A percentile compares a stretch with the other conserved stretches of the same genome.
Conservation (phyloP, 306 rosid genomes). For the Mimosa pudica region DNA sequence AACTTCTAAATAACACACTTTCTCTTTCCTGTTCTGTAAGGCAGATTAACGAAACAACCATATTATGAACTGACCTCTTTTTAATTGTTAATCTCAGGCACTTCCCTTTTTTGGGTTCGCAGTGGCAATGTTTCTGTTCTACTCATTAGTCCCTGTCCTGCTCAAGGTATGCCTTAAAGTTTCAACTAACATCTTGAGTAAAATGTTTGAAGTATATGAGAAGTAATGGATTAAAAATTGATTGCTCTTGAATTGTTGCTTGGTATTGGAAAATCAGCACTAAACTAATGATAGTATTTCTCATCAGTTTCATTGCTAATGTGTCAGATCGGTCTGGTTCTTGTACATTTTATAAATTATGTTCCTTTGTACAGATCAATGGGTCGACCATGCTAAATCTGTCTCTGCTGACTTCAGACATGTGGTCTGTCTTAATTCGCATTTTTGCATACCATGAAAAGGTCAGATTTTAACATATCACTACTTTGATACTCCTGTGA, state of each 20-base stretch:
- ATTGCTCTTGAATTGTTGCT: neutral
- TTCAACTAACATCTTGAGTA: slow-evolving; percentile 20
- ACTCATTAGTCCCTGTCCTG: slow-evolving; percentile 84
- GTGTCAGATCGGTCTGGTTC: neutral
- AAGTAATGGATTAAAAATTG: neutral
- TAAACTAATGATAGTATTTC: neutral
- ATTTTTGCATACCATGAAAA: slow-evolving; percentile 83
- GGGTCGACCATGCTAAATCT: slow-evolving; percentile 96
- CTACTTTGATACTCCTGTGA: neutral
- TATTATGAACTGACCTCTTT: slow-evolving; percentile 12
- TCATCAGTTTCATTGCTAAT: neutral
- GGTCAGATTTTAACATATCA: slow-evolving; percentile 46
- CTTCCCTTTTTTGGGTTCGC: slow-evolving; percentile 90
- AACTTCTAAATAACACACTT: neutral
- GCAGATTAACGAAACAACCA: neutral
- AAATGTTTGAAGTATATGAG: neutral
- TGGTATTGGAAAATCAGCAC: neutral
- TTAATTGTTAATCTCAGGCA: slow-evolving; percentile 61
- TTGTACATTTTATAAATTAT: slow-evolving; percentile 15
- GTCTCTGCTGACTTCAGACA: slow-evolving; percentile 93
- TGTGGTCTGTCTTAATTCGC: slow-evolving; percentile 96
- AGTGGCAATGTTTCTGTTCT: slow-evolving; percentile 86
- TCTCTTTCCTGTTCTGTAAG: neutral
- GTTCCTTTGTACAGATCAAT: slow-evolving; percentile 54
- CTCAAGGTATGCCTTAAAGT: slow-evolving; percentile 68